Percentiles rank a stretch among this genome's conserved stretches.
phyloP scores from a whole-genome alignment of 139 green algal genomes.

The Pseudopediastrum boryanum region DNA sequence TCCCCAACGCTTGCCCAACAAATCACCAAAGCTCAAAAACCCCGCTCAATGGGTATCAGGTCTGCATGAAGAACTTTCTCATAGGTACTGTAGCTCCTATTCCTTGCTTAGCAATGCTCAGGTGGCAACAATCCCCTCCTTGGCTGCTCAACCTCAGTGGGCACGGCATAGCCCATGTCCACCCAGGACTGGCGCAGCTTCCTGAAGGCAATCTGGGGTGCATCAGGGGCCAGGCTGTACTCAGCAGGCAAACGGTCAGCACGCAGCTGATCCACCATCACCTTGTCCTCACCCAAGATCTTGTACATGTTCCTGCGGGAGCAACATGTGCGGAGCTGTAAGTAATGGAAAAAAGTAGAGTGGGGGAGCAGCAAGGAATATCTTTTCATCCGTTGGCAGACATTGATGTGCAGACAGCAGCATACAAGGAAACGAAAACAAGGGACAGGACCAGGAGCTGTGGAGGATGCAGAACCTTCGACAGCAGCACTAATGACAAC shows the following conservation, averaged over 20 bases:
- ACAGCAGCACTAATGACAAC: too few relatives aligned
- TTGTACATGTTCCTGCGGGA: slow-evolving; percentile 40
- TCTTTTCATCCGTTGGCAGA: not conserved
- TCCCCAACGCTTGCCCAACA: too few relatives aligned
- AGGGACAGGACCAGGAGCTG: not conserved
- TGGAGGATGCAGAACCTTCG: not conserved
- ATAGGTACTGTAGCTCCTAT: too few relatives aligned
- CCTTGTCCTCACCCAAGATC: slow-evolving; percentile 51
- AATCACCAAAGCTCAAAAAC: too few relatives aligned
- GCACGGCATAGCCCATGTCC: slow-evolving; percentile 43
- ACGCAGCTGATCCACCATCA: slow-evolving; percentile 34
- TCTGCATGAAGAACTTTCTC: too few relatives aligned
- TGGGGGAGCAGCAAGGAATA: not conserved
- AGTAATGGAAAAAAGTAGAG: not conserved
- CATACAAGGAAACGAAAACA: not conserved
- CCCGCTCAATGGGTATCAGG: too few relatives aligned
- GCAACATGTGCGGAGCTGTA: not conserved
- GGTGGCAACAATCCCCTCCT: slow-evolving; percentile 22
- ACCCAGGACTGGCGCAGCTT: slow-evolving; percentile 44
- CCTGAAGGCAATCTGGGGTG: slow-evolving; percentile 46
- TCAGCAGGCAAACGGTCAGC: slow-evolving; percentile 25
- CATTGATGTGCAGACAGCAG: not conserved
- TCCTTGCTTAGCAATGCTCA: not conserved
- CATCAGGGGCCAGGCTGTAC: slow-evolving; percentile 35
- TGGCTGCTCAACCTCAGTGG: slow-evolving; percentile 15